Evolutionary conservation across 768 basidiomycete species (phyloP), one percentile per base, ranked within the genome.

Genomic region (Psilocybe cyanescens): DNA sequence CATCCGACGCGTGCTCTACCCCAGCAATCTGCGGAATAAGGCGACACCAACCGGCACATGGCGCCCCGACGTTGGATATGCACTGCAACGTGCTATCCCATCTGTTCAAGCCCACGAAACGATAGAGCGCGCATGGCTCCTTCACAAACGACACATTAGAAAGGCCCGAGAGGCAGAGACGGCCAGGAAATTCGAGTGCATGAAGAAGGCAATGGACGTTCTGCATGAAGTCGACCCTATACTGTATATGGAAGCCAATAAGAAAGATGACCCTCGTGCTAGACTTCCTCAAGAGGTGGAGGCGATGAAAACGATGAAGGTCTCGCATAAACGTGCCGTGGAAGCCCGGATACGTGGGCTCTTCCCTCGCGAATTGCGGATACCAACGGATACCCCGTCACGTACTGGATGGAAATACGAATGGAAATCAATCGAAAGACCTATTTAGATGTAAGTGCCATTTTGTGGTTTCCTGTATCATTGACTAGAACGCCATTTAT

Each of bases 41-140:
- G 74, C 91, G 28, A 83, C 89, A 17, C 94, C 94, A 2, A 89
- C 86, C 2, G 94, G 94, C 9, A 84, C 89, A 58, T 94, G 94
- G 90, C 86, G 93, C 59, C 87, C 88, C 45, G 88, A 94, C 72
- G 90, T 94, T 30, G 85, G 83, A 37, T 84, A 80, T 52, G 88
- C 92, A 8, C 77, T 98, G 14, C 88, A 91, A 65, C 83, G 83
- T 57, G 92, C 92, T n/a, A 90, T 97, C 55, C 93, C 94, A 11
- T 93, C 92, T 3, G 84, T 82, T 4, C 94, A 97, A 73, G 94
- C 92, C 0, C 94, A 97, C 76, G 85, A 94, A 64, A 97, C 94
- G 2, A 95, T 97, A 56, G 90, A 94, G 65, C 86, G 95, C 33
- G 95, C 95, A 3, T 98, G 92, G 91, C 78, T 88, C 55, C 82